Conservation (phyloP, 768 basidiomycete species). For the Hortiboletus campestris region DNA sequence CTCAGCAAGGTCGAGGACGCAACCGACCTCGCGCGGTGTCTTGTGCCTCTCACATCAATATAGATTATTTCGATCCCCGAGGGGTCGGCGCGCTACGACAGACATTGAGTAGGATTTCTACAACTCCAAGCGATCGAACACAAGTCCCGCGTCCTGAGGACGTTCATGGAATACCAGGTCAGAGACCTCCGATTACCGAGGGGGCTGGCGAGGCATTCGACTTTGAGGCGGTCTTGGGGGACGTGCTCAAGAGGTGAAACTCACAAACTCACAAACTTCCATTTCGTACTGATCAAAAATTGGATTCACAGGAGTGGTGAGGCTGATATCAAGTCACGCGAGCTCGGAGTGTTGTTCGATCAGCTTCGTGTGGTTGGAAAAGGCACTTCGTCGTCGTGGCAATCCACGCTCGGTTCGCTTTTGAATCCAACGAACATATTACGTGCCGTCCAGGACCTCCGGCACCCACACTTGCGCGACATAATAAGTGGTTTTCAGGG, state of each 20-base stretch:
- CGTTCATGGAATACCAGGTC: neutral
- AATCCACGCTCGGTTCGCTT: conserved; percentile 60
- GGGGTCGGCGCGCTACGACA: conserved; percentile 38
- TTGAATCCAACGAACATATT: conserved; percentile 52
- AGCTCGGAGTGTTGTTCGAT: conserved; percentile 61
- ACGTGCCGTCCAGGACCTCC: conserved; percentile 40
- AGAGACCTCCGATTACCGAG: neutral
- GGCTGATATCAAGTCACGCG: conserved; percentile 48
- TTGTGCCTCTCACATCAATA: conserved; percentile 35
- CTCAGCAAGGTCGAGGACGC: neutral
- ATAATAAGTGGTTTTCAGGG: conserved; percentile 57
- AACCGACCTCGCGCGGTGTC: conserved; percentile 1
- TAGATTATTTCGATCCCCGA: conserved; percentile 54
- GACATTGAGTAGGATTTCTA: conserved; percentile 16
- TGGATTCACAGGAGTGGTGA: conserved; percentile 40
- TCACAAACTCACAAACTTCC: neutral
- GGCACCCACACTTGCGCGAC: conserved; percentile 61
- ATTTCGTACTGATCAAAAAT: neutral
- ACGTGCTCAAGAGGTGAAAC: conserved; percentile 24
- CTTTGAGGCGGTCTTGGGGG: conserved; percentile 28
- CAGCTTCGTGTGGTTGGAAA: conserved; percentile 59
- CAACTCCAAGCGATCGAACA: conserved; percentile 4
- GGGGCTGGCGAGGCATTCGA: conserved; percentile 29
- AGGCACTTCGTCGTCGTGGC: conserved; percentile 53
- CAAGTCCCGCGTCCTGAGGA: neutral